Evolutionary conservation across 306 rosid species (phyloP), one percentile per base, ranked within the genome.

Genomic region (Begonia loranthoides): DNA sequence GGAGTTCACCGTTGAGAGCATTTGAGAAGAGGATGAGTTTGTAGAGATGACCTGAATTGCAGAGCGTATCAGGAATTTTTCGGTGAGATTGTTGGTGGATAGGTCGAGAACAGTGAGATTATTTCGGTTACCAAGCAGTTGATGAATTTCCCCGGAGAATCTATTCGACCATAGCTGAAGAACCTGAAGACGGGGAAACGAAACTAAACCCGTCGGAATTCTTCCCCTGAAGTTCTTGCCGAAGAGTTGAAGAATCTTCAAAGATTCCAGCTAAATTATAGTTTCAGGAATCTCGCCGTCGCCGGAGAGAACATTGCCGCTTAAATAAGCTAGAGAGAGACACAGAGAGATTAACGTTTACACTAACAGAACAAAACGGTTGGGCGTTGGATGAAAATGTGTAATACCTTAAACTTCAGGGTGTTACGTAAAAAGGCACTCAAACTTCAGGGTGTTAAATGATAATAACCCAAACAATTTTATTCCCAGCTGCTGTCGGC

Each of bases 81-180:
- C 99, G 0, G 67, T 54, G 10, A 92, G 87, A 10, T 66, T 51
- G 68, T 92, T 92, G 12, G 88, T 72, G 33, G 99, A 92, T 8
- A 92, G 80, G 66, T 92, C 99, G 16, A 92, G 51, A n/a, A 80
- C 72, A 2, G 96, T 74, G 62, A 92, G 79, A 54, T 87, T 92
- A 74, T 63, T 80, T 15, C 53, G 68, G 54, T 60, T 73, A 33
- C 99, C 99, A 4, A 92, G 84, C 56, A 72, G 70, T 17, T 48
- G 12, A 6, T 96, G 99, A 38, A 92, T 80, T 65, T 69, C 73
- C 40, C 96, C 99, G 0, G 73, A 58, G 36, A 92, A 69, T n/a
- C 61, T 55, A 65, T 92, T 92, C 12, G 99, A 83, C 99, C 99
- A 92, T 0, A 92, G 43, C 66, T 92, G 99, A 61, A 92, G 99